These are phyloP conservation scores for Zygoascus bituminiphila DNA, from an alignment of 805 yeast genomes.

Conservation along the genomic window DNA sequence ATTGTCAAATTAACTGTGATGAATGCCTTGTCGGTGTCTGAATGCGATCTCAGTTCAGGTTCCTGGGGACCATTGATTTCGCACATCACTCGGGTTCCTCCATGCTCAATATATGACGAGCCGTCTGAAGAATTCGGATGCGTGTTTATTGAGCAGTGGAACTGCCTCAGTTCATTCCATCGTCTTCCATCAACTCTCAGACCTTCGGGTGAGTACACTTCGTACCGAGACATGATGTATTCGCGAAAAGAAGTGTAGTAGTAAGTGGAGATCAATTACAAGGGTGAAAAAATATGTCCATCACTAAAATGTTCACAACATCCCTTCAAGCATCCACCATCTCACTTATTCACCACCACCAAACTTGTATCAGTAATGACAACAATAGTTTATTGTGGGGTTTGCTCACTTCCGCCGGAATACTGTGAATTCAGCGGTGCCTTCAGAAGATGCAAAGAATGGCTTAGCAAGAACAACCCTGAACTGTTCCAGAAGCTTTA, in stretches of 20 bases:
- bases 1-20: constrained; percentile 58
- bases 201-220: constrained; percentile 93
- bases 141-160: constrained; percentile 74
- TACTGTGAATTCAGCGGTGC: constrained; percentile 87
- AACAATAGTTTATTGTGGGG: constrained; percentile 58
- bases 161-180: constrained; percentile 84
- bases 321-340: neutral
- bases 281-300: neutral
- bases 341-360: neutral
- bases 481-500: constrained; percentile 55
- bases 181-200: constrained; percentile 75
- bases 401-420: constrained; percentile 80
- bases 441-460: constrained; percentile 72
- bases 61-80: constrained; percentile 87
- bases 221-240: constrained; percentile 30
- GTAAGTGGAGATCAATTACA: neutral
- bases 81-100: constrained; percentile 82
- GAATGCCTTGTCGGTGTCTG: constrained; percentile 44
- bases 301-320: neutral
- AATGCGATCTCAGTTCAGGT: constrained; percentile 45
- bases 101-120: constrained; percentile 85
- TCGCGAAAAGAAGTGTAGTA: neutral
- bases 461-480: constrained; percentile 57
- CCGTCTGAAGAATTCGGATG: constrained; percentile 83
- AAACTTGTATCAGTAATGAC: constrained; percentile 17